phyloP scores from a whole-genome alignment of 192 early-diverging fungal genomes.

The Phycomyces nitens region DNA sequence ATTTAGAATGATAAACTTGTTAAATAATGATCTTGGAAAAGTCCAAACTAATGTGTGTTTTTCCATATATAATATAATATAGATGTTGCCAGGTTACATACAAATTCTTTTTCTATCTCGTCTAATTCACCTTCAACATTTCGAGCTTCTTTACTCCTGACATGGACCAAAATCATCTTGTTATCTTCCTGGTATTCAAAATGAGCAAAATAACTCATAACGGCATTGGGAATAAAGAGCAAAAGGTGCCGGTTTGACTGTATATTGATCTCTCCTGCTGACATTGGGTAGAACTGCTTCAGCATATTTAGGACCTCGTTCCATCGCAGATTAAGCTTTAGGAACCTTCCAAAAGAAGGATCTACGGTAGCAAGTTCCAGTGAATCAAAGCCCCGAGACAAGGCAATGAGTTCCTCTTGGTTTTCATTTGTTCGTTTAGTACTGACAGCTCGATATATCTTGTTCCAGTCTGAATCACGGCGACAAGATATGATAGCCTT shows the following conservation, averaged over 20 bases:
- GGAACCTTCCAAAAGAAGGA: constrained; percentile 15
- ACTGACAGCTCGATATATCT: constrained; percentile 8
- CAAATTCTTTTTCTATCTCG: constrained; percentile 2
- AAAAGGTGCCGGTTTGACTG: constrained; percentile 6
- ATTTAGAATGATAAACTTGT: too few species aligned
- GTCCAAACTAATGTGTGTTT: constrained; percentile 4
- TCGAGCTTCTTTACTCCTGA: constrained; percentile 13
- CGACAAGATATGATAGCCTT: constrained; percentile 25
- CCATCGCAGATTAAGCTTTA: constrained; percentile 18
- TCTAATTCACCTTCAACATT: not conserved
- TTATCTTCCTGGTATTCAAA: constrained; percentile 8
- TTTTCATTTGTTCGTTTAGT: not conserved
- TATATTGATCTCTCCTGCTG: constrained; percentile 12
- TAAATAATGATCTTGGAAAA: not conserved
- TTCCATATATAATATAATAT: constrained; percentile 24
- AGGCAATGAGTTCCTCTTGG: constrained; percentile 1
- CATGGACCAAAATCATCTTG: not conserved
- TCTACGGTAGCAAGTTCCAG: constrained; percentile 2
- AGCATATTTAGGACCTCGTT: constrained; percentile 9
- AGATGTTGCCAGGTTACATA: constrained; percentile 5
- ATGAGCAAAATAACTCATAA: constrained; percentile 9
- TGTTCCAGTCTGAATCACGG: constrained; percentile 31
- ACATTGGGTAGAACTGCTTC: constrained; percentile 17
- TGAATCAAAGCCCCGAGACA: constrained; percentile 7
- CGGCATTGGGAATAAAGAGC: constrained; percentile 22